phyloP scores from a whole-genome alignment of 441 rosid genomes.

The Corymbia calophylla region DNA sequence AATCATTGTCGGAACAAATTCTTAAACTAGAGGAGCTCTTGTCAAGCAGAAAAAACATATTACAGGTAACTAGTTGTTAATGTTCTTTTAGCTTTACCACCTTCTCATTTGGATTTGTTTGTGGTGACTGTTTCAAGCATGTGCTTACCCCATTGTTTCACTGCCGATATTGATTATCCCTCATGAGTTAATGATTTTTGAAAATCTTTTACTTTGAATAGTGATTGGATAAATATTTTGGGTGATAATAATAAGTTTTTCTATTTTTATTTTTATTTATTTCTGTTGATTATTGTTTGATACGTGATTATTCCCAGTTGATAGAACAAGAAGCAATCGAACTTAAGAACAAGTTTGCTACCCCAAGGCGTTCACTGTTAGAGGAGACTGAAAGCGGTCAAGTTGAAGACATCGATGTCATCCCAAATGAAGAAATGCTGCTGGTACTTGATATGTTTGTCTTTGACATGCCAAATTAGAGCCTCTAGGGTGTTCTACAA shows the following conservation, averaged over 20 bases:
- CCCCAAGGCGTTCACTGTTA: constrained; percentile 72
- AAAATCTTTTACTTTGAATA: background rate
- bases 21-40: constrained; percentile 64
- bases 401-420: constrained; percentile 84
- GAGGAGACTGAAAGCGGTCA: constrained; percentile 84
- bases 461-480: background rate
- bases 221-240: background rate
- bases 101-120: background rate
- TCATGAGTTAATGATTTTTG: background rate
- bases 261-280: background rate
- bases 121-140: background rate
- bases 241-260: background rate
- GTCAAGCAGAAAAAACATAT: constrained; percentile 61
- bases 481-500: background rate
- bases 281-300: background rate
- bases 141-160: background rate
- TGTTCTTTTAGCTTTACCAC: background rate
- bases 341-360: constrained; percentile 70
- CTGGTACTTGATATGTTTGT: constrained; percentile 38
- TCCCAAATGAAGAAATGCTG: constrained; percentile 94
- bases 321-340: constrained; percentile 83
- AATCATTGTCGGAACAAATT: constrained; percentile 60
- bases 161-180: background rate
- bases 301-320: constrained; percentile 25
- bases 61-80: constrained; percentile 46